phyloP scores from a whole-genome alignment of 495 filamentous ascomycete species.

The Hypoxylon crocopeplum region DNA sequence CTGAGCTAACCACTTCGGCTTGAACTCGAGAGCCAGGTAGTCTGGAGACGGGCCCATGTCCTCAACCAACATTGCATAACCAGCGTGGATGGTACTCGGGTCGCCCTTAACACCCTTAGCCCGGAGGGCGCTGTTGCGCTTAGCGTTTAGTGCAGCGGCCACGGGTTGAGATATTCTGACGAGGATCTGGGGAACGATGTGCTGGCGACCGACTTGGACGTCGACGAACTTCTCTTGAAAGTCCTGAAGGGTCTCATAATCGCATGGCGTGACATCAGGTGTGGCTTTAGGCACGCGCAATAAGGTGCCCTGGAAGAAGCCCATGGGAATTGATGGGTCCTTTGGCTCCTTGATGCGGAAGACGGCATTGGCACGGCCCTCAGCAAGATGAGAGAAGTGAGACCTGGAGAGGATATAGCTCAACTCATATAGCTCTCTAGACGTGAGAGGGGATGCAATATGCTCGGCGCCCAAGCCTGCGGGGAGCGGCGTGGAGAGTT shows the following conservation, averaged over 20 bases:
- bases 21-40: constrained; percentile 74
- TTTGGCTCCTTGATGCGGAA: constrained; percentile 61
- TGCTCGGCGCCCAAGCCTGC: constrained; percentile 25
- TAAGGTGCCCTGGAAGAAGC: constrained; percentile 56
- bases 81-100: constrained; percentile 64
- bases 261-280: constrained; percentile 55
- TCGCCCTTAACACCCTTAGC: constrained; percentile 27
- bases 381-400: constrained; percentile 51
- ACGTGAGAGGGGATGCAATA: constrained; percentile 3
- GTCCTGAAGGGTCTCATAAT: constrained; percentile 60
- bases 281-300: constrained; percentile 70
- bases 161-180: constrained; percentile 58
- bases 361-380: constrained; percentile 77
- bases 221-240: constrained; percentile 65
- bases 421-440: constrained; percentile 27
- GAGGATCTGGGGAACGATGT: constrained; percentile 67
- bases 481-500: constrained; percentile 34
- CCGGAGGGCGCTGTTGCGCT: constrained; percentile 26
- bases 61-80: constrained; percentile 75
- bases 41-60: constrained; percentile 69
- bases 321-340: constrained; percentile 13
- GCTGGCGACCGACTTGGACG: constrained; percentile 62
- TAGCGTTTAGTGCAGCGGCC: constrained; percentile 40
- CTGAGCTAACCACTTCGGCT: constrained; percentile 93
- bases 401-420: constrained; percentile 27